Evolutionary conservation across 345 rosid species (phyloP).

Genomic region (Citrus reticulata): DNA sequence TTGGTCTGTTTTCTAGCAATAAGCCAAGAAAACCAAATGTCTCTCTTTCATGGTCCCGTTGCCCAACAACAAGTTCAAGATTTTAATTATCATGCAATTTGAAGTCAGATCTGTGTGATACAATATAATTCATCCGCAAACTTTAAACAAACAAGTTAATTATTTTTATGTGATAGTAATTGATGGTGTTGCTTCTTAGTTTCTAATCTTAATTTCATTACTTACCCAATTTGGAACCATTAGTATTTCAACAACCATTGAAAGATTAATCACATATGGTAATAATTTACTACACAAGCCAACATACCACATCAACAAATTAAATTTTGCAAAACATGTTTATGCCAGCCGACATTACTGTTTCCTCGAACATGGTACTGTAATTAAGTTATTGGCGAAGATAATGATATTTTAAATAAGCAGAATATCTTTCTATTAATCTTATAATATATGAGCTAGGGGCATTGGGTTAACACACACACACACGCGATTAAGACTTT

Average conservation of each 20-base stretch:
- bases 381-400: neutral
- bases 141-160: neutral
- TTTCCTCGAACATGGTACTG: neutral
- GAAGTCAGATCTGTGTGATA: neutral
- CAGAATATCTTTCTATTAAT: neutral
- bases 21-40: constrained; percentile 14
- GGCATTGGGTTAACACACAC: neutral
- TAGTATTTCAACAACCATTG: neutral
- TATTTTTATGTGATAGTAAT: neutral
- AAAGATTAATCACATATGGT: neutral
- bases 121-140: neutral
- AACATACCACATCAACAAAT: neutral
- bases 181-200: neutral
- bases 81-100: neutral
- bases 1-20: constrained; percentile 32
- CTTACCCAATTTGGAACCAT: neutral
- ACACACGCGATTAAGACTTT: neutral
- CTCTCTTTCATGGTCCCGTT: constrained; percentile 27
- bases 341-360: neutral
- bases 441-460: neutral
- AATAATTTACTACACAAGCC: neutral
- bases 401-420: neutral
- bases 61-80: constrained; percentile 6
- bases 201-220: neutral
- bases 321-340: neutral